Evolutionary conservation across 2,329 filamentous ascomycete genomes (phyloP), one percentile per base, ranked within the genome.

Genomic region (Sclerotinia trifoliorum): DNA sequence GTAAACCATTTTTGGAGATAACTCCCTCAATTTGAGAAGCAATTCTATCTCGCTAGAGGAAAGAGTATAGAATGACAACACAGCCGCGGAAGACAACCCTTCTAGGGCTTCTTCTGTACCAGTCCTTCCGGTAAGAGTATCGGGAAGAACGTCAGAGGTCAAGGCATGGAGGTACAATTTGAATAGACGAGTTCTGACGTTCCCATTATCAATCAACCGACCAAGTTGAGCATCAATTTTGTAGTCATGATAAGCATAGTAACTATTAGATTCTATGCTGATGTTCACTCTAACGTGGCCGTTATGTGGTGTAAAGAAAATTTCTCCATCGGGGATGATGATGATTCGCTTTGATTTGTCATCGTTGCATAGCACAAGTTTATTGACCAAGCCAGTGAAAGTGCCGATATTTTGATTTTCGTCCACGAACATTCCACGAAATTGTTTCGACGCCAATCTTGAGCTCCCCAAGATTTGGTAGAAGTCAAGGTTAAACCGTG

Each of bases 81-180:
- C 75, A 0, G 83, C 79, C 0, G 83, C 84, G 0, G 83, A 85
- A 0, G 68, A 55, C 0, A 89, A 73, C 1, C 86, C 84, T 0
- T 73, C 70, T 0, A 88, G 71, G 0, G 85, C 83, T 21, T 65
- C 42, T 46, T 68, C 66, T 1, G 66, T 68, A 2, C 66, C 66
- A 4, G 60, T 68, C 24, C 10, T 64, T 2, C 66, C 70, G 21
- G 72, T 74, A 5, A 75, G 69, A 21, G 29, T 3, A 58, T 74
- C 72, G 13, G 68, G 61, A 17, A 86, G 75, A 35, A 80, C 84
- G 61, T 81, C 80, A 0, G 85, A 84, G 2, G 86, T 88, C 0
- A 86, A 67, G 0, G 82, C 85, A 70, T 89, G 85, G 0, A 89
- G 74, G 39, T 84, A 83, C 11, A 78, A 78, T 0, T 86, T 76